phyloP scores from a whole-genome alignment of 2,329 filamentous ascomycete genomes.

The Rhynchosporium agropyri region DNA sequence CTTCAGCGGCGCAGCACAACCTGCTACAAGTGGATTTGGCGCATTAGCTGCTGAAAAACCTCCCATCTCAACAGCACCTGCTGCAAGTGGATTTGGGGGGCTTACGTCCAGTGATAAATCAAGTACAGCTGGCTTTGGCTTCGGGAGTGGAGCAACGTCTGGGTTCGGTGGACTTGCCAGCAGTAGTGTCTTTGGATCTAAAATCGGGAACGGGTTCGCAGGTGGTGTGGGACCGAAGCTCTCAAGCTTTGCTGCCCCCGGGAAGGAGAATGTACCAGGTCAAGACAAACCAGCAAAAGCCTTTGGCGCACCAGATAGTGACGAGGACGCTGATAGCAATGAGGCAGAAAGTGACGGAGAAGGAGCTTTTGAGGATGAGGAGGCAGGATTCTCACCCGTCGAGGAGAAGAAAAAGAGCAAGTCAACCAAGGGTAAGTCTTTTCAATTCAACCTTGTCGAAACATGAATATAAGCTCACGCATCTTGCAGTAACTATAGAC shows the following conservation, averaged over 20 bases:
- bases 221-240: conserved; percentile 50
- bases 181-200: conserved; percentile 47
- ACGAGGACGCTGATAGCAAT: conserved; percentile 56
- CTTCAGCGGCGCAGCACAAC: conserved; percentile 48
- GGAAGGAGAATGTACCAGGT: conserved; percentile 48
- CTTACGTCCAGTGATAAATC: conserved; percentile 41
- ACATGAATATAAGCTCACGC: not conserved
- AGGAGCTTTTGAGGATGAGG: conserved; percentile 48
- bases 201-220: conserved; percentile 47
- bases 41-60: conserved; percentile 43
- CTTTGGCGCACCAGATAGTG: conserved; percentile 76
- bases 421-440: conserved; percentile 67
- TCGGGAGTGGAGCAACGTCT: conserved; percentile 41
- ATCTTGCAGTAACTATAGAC: conserved; percentile 65
- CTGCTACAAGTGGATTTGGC: conserved; percentile 51
- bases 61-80: conserved; percentile 37
- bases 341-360: conserved; percentile 48
- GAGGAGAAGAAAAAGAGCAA: conserved; percentile 67
- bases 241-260: conserved; percentile 71
- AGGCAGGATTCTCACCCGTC: conserved; percentile 52
- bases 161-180: conserved; percentile 44
- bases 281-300: conserved; percentile 67
- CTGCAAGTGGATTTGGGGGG: conserved; percentile 49
- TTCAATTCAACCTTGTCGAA: not conserved
- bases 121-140: conserved; percentile 40